These are phyloP conservation scores for Chloropicon primus DNA, from an alignment of 139 green algal species.

Conservation along the genomic window DNA sequence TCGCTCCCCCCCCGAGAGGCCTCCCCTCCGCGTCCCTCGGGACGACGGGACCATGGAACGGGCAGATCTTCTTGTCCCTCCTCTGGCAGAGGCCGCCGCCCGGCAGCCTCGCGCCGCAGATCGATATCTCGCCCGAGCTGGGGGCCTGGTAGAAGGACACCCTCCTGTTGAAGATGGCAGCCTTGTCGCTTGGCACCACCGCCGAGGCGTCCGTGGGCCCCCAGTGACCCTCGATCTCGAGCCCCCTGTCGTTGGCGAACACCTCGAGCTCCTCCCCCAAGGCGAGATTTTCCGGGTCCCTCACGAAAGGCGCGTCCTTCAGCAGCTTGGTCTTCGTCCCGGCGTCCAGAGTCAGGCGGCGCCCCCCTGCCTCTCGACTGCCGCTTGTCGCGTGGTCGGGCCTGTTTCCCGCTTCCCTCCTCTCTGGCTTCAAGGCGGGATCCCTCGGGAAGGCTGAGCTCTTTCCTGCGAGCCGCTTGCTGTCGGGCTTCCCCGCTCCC, in stretches of 20 bases:
- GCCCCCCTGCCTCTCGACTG: no score
- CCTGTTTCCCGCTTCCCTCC: neutral
- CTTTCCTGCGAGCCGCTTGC: no score
- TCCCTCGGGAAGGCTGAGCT: neutral
- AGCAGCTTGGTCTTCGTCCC: neutral
- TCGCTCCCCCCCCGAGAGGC: no score
- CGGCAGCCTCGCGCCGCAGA: slow-evolving; percentile 13
- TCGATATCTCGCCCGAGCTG: neutral
- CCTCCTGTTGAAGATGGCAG: slow-evolving; percentile 9
- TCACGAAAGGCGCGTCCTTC: neutral
- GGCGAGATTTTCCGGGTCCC: neutral
- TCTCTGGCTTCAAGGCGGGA: neutral
- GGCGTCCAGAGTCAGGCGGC: neutral
- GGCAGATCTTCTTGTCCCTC: slow-evolving; percentile 10
- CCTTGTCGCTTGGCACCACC: slow-evolving; percentile 6
- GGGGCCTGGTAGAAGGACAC: slow-evolving; percentile 11
- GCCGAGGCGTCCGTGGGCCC: slow-evolving; percentile 7
- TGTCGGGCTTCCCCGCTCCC: no score
- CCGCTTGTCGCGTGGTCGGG: neutral
- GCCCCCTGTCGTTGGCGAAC: slow-evolving; percentile 9
- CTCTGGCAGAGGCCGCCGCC: slow-evolving; percentile 13
- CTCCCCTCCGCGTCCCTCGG: slow-evolving; percentile 9
- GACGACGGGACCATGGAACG: slow-evolving; percentile 18
- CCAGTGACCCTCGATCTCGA: slow-evolving; percentile 20
- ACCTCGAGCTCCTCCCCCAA: slow-evolving; percentile 8